Percentiles rank a stretch among this genome's conserved stretches.
These are phyloP conservation scores for Thelonectria discophora DNA, from an alignment of 2,329 filamentous ascomycete species.

Conservation along the genomic window DNA sequence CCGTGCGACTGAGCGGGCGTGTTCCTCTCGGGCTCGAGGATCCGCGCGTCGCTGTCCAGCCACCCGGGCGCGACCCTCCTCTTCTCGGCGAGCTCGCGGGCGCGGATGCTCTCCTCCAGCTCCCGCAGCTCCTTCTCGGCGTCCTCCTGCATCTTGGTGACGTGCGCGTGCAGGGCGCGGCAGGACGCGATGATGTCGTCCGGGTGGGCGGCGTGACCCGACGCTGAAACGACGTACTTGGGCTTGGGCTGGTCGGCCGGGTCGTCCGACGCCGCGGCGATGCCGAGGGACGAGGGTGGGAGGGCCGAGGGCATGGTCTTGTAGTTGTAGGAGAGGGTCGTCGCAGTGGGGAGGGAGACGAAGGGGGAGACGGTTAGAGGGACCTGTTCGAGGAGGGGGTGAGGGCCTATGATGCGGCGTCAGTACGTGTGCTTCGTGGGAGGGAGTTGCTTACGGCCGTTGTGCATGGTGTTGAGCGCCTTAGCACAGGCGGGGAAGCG, in stretches of 20 bases:
- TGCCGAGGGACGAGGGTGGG: conserved; percentile 58
- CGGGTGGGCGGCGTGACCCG: conserved; percentile 85
- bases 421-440: neutral
- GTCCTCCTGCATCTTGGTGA: conserved; percentile 73
- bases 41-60: conserved; percentile 72
- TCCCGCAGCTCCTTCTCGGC: conserved; percentile 72
- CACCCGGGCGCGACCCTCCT: conserved; percentile 81
- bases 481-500: neutral
- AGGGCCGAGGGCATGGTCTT: conserved; percentile 87
- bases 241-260: conserved; percentile 57
- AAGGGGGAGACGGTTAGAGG: conserved; percentile 95
- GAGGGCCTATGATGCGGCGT: conserved; percentile 65
- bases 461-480: conserved; percentile 40
- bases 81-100: conserved; percentile 80
- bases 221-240: conserved; percentile 79
- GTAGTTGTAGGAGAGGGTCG: conserved; percentile 95
- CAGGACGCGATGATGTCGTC: conserved; percentile 87
- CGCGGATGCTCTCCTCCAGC: conserved; percentile 73
- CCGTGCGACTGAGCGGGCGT: conserved; percentile 46
- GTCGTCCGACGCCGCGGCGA: conserved; percentile 49
- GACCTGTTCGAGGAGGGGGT: conserved; percentile 90
- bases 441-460: conserved; percentile 46
- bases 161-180: conserved; percentile 77
- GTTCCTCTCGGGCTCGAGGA: conserved; percentile 72
- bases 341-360: conserved; percentile 86